These are phyloP conservation scores for Tolypocladium pustulatum DNA, from an alignment of 2,329 filamentous ascomycete species.

Conservation along the genomic window DNA sequence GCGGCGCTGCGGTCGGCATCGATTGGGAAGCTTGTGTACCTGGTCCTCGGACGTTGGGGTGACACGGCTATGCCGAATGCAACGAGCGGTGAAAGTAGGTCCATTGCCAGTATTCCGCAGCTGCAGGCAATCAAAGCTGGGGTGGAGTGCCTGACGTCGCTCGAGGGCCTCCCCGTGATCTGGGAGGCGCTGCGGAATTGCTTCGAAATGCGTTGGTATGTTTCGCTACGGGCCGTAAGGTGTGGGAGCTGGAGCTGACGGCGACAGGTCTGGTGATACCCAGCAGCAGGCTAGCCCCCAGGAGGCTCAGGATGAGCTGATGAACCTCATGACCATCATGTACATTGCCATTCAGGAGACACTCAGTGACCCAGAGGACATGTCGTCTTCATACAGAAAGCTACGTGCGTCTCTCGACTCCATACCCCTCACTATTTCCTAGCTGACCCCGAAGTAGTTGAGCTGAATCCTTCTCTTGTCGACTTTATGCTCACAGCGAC, in stretches of 20 bases:
- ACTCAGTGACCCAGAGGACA: constrained; percentile 38
- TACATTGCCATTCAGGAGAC: constrained; percentile 49
- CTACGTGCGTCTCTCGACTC: constrained; percentile 32
- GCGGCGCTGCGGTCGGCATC: constrained; percentile 38
- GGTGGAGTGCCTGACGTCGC: constrained; percentile 38
- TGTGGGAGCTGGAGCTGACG: constrained; percentile 16
- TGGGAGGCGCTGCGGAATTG: constrained; percentile 39
- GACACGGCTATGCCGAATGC: constrained; percentile 47
- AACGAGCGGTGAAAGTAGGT: constrained; percentile 29
- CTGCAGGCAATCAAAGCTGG: constrained; percentile 48
- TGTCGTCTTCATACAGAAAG: constrained; percentile 34
- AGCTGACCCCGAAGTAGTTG: constrained; percentile 24
- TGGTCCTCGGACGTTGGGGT: constrained; percentile 61
- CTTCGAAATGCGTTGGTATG: constrained; percentile 44
- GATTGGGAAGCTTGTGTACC: constrained; percentile 47
- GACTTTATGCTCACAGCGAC: constrained; percentile 61
- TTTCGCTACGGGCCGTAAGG: neutral
- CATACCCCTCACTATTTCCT: neutral
- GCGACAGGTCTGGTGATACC: constrained; percentile 34
- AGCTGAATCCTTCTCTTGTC: constrained; percentile 56
- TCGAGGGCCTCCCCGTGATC: constrained; percentile 38
- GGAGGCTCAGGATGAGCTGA: constrained; percentile 47
- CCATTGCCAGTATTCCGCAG: constrained; percentile 44
- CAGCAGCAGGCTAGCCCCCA: constrained; percentile 33
- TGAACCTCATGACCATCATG: constrained; percentile 53